Conservation (phyloP, 169 alveolate genomes). For the Theileria annulata region DNA sequence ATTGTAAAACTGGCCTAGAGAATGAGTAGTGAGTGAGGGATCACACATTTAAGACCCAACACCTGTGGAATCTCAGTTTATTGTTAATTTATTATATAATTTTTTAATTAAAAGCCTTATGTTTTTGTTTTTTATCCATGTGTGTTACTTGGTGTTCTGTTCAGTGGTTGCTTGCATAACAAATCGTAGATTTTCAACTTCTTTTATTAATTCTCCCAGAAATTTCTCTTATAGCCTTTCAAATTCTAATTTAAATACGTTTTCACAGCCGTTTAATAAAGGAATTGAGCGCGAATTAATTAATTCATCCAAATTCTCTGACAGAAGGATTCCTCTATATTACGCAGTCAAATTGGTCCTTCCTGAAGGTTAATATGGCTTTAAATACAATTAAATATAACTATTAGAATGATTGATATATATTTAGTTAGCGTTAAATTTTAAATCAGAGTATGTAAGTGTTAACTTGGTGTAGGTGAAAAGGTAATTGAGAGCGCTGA, state of each 20-base stretch:
- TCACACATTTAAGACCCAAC: not conserved
- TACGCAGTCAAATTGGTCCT: constrained; percentile 35
- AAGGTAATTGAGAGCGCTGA: constrained; percentile 77
- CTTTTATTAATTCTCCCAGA: constrained; percentile 7
- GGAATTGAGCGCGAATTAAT: not conserved
- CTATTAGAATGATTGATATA: not conserved
- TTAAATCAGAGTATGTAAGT: not conserved
- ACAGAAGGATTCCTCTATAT: constrained; percentile 5
- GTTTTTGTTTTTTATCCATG: not conserved
- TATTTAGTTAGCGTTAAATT: not conserved
- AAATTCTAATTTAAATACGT: not conserved
- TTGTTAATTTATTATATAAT: not conserved
- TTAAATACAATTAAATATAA: not conserved
- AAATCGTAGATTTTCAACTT: constrained; percentile 20
- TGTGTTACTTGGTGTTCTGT: constrained; percentile 1
- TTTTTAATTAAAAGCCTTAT: not conserved
- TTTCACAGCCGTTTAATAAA: not conserved
- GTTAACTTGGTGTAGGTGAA: constrained; percentile 63
- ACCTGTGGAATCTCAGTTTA: not conserved
- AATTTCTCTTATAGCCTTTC: not conserved
- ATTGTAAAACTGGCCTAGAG: not conserved
- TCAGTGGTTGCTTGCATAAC: constrained; percentile 9
- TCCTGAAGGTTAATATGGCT: constrained; percentile 32
- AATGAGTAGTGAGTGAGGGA: not conserved
- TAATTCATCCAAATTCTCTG: not conserved